Evolutionary conservation across 2,329 filamentous ascomycete species (phyloP).

Genomic region (Ceratocystis eucalypticola): DNA sequence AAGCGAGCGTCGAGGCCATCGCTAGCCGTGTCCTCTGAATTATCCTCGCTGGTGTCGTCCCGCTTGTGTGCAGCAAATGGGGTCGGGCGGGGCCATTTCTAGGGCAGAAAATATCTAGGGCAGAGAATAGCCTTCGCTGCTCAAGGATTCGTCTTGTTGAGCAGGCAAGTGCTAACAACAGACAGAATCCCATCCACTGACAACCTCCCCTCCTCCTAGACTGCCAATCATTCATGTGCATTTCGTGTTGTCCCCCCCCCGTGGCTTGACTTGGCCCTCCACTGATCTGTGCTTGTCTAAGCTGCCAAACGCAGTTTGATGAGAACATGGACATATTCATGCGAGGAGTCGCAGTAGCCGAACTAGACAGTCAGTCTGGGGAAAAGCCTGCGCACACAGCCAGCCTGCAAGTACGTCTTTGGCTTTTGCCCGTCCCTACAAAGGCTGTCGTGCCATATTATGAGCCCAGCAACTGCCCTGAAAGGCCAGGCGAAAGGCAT

Average conservation of each 20-base stretch:
- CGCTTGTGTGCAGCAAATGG: neutral
- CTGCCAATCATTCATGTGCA: neutral
- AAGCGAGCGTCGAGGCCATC: no score
- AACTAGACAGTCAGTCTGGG: neutral
- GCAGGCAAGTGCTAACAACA: no score
- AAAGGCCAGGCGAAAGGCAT: no score
- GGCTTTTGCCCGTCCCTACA: neutral
- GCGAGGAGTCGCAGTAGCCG: conserved; percentile 6
- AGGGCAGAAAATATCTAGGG: neutral
- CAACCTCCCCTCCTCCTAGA: neutral
- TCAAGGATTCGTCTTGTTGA: no score
- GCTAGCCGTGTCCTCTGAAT: no score
- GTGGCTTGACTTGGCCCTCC: neutral
- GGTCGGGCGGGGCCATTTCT: neutral
- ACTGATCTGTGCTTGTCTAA: neutral
- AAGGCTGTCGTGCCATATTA: neutral
- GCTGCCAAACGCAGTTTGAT: neutral
- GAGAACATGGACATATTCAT: neutral
- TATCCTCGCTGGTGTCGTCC: neutral
- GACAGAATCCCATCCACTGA: no score
- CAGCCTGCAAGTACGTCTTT: neutral
- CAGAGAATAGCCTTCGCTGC: no score
- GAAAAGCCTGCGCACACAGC: no score
- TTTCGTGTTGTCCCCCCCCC: neutral
- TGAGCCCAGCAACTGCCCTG: no score